Conservation (phyloP, 2,329 filamentous ascomycete species). For the Colletotrichum sidae region DNA sequence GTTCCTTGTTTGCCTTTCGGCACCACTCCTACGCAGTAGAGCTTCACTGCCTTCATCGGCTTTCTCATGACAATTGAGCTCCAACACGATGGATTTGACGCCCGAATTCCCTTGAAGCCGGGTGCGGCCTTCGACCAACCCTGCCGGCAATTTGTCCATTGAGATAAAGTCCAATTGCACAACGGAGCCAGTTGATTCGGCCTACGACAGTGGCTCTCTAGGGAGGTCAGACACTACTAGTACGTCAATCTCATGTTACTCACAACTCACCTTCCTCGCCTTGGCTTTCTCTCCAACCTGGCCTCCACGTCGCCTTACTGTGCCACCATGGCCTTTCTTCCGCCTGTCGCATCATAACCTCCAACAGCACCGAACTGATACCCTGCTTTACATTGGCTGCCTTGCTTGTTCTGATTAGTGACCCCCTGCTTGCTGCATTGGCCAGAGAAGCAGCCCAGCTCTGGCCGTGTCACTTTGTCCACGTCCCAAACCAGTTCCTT, state of each 20-base stretch:
- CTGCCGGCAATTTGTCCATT: neutral
- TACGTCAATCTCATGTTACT: slow-evolving; percentile 4
- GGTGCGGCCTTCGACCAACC: neutral
- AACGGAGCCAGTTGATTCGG: too few relatives aligned
- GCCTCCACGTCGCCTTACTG: slow-evolving; percentile 26
- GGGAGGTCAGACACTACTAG: too few relatives aligned
- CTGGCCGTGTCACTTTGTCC: too few relatives aligned
- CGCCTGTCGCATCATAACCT: slow-evolving; percentile 11
- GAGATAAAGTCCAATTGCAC: neutral
- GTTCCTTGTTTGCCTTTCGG: slow-evolving; percentile 7
- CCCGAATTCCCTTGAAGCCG: slow-evolving; percentile 1
- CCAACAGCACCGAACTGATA: neutral
- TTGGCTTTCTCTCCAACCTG: too few relatives aligned
- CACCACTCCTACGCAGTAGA: neutral
- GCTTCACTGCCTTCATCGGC: neutral
- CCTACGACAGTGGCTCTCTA: too few relatives aligned
- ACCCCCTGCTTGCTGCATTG: slow-evolving; percentile 11
- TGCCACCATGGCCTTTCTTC: slow-evolving; percentile 9
- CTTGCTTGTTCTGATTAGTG: neutral
- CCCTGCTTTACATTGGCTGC: neutral
- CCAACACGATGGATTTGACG: neutral
- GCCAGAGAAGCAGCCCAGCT: neutral
- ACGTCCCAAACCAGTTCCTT: too few relatives aligned
- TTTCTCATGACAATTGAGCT: neutral
- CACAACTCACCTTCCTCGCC: too few relatives aligned